A percentile compares a stretch with the other conserved stretches of the same genome.
Evolutionary conservation across 805 yeast species (phyloP).

Genomic region (Priceomyces castillae): DNA sequence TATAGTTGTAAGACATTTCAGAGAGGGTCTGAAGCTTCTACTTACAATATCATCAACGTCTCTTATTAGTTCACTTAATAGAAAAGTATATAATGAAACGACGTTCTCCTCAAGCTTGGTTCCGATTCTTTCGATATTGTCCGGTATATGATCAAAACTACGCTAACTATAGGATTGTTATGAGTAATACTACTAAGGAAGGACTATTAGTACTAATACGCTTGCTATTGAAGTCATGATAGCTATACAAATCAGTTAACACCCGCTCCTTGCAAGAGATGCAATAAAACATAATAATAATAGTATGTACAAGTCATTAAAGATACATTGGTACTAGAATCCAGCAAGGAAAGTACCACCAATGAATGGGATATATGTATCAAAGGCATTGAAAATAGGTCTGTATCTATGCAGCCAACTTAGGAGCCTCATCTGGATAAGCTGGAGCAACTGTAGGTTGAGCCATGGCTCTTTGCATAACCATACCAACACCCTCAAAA

Average conservation of each 20-base stretch:
- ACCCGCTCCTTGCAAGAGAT: slow-evolving; percentile 2
- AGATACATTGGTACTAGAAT: slow-evolving; percentile 2
- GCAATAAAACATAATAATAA: background rate
- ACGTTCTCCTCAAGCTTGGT: background rate
- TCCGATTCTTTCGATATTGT: background rate
- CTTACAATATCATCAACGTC: background rate
- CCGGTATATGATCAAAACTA: background rate
- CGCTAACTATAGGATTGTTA: background rate
- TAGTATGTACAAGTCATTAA: slow-evolving; percentile 4
- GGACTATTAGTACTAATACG: background rate
- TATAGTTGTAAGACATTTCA: slow-evolving; percentile 31
- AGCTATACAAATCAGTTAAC: background rate
- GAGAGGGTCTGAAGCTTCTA: background rate
- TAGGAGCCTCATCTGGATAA: slow-evolving; percentile 40
- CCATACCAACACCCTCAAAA: slow-evolving; percentile 97
- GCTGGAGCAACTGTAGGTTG: slow-evolving; percentile 55
- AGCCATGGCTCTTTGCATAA: slow-evolving; percentile 88
- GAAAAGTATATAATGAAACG: background rate
- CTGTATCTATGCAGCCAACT: slow-evolving; percentile 32
- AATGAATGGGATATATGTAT: too few relatives aligned
- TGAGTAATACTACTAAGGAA: background rate
- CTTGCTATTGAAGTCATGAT: slow-evolving; percentile 1
- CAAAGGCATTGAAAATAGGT: background rate
- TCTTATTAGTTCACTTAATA: background rate
- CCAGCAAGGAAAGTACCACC: background rate